Base-by-base conservation (phyloP, 1,139 yeast species). In the Lodderomyces jiufengensis region DNA sequence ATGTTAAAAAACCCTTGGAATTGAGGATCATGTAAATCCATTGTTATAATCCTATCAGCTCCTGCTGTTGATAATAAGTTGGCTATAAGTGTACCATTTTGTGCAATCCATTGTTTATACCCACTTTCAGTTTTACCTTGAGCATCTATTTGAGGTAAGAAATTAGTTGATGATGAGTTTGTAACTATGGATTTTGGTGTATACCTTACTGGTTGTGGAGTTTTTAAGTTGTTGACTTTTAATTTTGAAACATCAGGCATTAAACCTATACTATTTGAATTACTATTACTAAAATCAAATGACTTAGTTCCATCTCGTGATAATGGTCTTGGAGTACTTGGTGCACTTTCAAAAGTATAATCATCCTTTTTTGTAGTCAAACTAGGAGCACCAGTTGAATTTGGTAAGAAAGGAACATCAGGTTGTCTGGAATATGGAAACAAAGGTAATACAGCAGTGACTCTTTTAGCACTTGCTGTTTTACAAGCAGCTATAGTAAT, bases 391-490 rank as follows among this genome's bases (percentile, higher is more conserved):
- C 71, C 73, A 2, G 70, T 64, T 31, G 70, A 53, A 25, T 86
- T 85, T 1, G 92, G 85, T 30, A 85, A 78, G 52, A 83, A 85
- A n/a, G 96, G 96, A 29, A 86, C 80, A 59, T 90, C 97, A 2
- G 96, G 95, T 61, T 94, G 99, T 54, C 99, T 73, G 1, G 96
- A 85, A 58, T 94, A 94, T 15, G 97, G 97, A 59, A 94, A 92
- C 44, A 87, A 70, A 5, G 99, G 98, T 59, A 92, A 69, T 25
- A 94, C 96, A 0, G 95, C 97, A 2, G 97, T 90, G 29, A 90
- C 95, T 46, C 95, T 74, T 43, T 78, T 81, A 10, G 98, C 97
- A 47, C 95, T 84, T 3, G 98, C 96, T 22, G 94, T 84, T 56
- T 92, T 92, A 61, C 97, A 90, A 5, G 98, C 98, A 12, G 95